Evolutionary conservation across 2,329 filamentous ascomycete species (phyloP).

Genomic region (Didymella sp.): DNA sequence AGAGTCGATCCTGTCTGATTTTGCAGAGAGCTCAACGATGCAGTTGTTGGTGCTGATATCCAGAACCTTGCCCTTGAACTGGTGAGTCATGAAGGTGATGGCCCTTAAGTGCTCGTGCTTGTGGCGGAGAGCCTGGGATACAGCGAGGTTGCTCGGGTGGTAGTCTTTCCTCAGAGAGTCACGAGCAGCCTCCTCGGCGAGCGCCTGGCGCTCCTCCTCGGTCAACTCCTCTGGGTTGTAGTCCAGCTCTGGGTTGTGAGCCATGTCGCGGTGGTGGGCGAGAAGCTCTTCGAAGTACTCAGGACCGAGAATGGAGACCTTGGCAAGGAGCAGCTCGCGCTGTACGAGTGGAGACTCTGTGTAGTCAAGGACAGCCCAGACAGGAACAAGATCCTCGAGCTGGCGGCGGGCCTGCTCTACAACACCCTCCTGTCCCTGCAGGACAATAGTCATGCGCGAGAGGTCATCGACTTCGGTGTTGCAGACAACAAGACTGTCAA

Average conservation of each 20-base stretch:
- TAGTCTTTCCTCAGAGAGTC: conserved; percentile 68
- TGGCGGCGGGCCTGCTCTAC: conserved; percentile 96
- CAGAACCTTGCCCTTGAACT: conserved; percentile 96
- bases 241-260: conserved; percentile 52
- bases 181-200: conserved; percentile 48
- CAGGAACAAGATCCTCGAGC: conserved; percentile 93
- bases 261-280: conserved; percentile 93
- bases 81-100: conserved; percentile 95
- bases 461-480: conserved; percentile 97
- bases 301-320: conserved; percentile 94
- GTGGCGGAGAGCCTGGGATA: conserved; percentile 88
- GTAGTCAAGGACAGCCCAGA: conserved; percentile 98
- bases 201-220: conserved; percentile 41
- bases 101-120: conserved; percentile 98
- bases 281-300: conserved; percentile 98
- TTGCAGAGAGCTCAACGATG: conserved; percentile 95
- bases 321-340: conserved; percentile 91
- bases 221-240: conserved; percentile 37
- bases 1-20: conserved; percentile 91
- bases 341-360: conserved; percentile 91
- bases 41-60: conserved; percentile 99
- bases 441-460: conserved; percentile 97
- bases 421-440: conserved; percentile 94
- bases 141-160: conserved; percentile 85
- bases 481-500: conserved; percentile 96